A percentile compares a stretch with the other conserved stretches of the same genome.
Conservation (phyloP, 2,329 filamentous ascomycete species). For the Diaporthe ilicicola region DNA sequence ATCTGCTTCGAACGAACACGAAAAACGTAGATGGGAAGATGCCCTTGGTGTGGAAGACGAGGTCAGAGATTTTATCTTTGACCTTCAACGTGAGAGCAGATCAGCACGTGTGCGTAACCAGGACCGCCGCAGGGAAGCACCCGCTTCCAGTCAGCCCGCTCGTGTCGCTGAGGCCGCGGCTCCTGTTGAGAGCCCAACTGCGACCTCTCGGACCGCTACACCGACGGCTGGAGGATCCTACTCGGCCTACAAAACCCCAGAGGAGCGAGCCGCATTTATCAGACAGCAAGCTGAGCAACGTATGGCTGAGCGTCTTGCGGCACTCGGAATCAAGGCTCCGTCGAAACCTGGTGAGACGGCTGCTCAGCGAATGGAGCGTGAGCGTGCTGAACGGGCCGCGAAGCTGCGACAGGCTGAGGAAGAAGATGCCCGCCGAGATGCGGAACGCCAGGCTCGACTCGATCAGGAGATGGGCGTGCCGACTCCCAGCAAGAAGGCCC, state of each 20-base stretch:
- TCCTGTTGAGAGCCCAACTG: conserved; percentile 61
- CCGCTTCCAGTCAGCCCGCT: conserved; percentile 52
- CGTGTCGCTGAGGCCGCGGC: conserved; percentile 51
- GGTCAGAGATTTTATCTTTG: conserved; percentile 97
- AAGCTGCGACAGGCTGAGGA: conserved; percentile 91
- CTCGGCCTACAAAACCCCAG: conserved; percentile 85
- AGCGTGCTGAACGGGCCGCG: conserved; percentile 86
- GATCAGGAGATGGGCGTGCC: conserved; percentile 78
- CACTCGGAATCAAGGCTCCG: conserved; percentile 87
- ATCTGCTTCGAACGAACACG: conserved; percentile 83
- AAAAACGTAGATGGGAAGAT: conserved; percentile 94
- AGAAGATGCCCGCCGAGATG: conserved; percentile 88
- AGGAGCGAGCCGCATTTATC: conserved; percentile 94
- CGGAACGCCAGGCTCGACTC: conserved; percentile 84
- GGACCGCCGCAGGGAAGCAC: conserved; percentile 60
- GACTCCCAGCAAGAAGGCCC: conserved; percentile 64
- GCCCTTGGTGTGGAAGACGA: conserved; percentile 95
- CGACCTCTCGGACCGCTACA: conserved; percentile 64
- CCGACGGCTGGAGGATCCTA: conserved; percentile 72
- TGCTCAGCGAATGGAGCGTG: conserved; percentile 86
- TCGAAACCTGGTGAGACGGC: conserved; percentile 81
- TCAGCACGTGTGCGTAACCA: conserved; percentile 73
- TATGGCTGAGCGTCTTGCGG: conserved; percentile 95
- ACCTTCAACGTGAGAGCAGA: conserved; percentile 87
- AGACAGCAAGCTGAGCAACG: conserved; percentile 96